Evolutionary conservation across 176 grass and related monocot genomes (phyloP), one percentile per base, ranked within the genome.

Genomic region (Avena insularis): DNA sequence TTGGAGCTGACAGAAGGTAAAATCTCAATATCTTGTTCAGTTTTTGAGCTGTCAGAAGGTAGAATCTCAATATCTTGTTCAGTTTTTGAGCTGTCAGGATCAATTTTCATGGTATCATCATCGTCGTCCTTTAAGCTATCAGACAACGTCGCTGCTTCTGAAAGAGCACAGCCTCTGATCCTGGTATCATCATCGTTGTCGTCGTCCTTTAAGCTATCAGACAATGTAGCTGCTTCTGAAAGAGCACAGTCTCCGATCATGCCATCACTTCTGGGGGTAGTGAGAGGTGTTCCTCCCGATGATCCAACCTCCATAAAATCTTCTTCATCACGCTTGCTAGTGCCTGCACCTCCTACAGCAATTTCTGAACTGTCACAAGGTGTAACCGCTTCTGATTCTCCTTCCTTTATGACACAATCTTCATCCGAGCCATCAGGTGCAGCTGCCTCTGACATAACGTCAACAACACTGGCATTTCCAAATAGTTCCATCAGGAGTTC

Each of bases 401-500:
- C 47, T 47, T 31, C 9, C 48, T 77, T 78, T 8, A 71, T 83
- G 29, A 31, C 27, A 49, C 71, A 74, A 6, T 21, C 38, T 21
- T 67, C 72, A 85, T 73, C 66, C 47, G 57, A 60, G 25, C 19
- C 13, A 56, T 68, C 27, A 68, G 70, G 61, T 79, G 80, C 36
- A 13, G 29, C 43, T 50, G 59, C 80, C 14, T 85, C 78, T 81
- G 70, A 9, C 56, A 84, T 38, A 70, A 48, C 78, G 66, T 88
- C 36, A 75, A 89, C 68, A 19, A 91, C 31, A 67, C 57, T 86
- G 15, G 77, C 83, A 87, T 38, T 85, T 77, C 65, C 66, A 89
- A 98, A 88, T 71, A 90, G 82, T 88, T 93, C 62, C 61, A 89
- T 31, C 50, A 98, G 86, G 48, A 93, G 88, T 57, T 54, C 25